Evolutionary conservation across 768 basidiomycete species (phyloP).

Genomic region (Lactarius vividus): DNA sequence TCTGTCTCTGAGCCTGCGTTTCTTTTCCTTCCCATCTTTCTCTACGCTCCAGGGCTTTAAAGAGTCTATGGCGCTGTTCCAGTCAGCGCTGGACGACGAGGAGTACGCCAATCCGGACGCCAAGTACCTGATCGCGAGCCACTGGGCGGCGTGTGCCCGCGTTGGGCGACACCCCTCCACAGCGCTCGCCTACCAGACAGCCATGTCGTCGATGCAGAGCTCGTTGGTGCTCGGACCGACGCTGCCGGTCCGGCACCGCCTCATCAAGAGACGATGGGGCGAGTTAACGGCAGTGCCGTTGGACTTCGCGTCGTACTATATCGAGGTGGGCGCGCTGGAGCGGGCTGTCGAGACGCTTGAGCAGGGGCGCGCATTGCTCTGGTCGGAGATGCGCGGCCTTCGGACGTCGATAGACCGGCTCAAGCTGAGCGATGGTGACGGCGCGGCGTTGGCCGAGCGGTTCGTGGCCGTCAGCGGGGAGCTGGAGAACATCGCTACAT

Average conservation of each 20-base stretch:
- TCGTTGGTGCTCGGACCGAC: conserved; percentile 1
- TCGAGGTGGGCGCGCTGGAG: conserved; percentile 6
- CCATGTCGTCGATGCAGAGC: conserved; percentile 7
- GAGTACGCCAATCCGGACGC: neutral
- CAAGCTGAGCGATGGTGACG: neutral
- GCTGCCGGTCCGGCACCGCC: conserved; percentile 12
- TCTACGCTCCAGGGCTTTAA: neutral
- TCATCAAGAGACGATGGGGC: neutral
- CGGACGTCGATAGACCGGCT: conserved; percentile 22
- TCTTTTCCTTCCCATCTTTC: neutral
- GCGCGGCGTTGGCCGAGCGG: conserved; percentile 12
- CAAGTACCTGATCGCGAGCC: conserved; percentile 5
- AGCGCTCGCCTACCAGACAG: neutral
- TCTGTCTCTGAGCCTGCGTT: conserved; percentile 2
- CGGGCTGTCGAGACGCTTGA: conserved; percentile 20
- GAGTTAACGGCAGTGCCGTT: neutral
- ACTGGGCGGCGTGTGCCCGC: conserved; percentile 3
- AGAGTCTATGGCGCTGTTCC: conserved; percentile 12
- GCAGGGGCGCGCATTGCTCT: conserved; percentile 21
- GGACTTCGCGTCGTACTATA: conserved; percentile 2
- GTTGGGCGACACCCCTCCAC: neutral
- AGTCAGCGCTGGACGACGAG: neutral
- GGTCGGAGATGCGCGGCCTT: conserved; percentile 23
- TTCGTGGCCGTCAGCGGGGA: neutral
- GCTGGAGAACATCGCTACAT: conserved; percentile 8